Evolutionary conservation across 2,329 filamentous ascomycete genomes (phyloP).

Genomic region (Paecilomyces formosus): DNA sequence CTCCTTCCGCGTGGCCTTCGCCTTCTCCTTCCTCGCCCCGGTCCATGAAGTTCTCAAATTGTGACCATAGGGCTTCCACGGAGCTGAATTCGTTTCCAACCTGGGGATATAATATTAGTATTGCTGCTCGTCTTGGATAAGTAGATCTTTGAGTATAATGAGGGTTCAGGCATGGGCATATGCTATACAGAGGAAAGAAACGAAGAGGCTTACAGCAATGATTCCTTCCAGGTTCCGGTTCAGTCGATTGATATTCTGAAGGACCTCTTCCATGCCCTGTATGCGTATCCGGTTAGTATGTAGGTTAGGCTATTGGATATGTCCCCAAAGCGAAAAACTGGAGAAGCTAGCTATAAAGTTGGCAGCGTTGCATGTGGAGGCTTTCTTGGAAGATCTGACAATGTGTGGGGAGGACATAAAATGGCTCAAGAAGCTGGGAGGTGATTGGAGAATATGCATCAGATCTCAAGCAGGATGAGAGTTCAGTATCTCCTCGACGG

Average conservation of each 20-base stretch:
- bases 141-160: not conserved
- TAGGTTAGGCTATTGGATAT: not conserved
- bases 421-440: no score
- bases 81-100: constrained; percentile 96
- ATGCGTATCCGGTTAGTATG: not conserved
- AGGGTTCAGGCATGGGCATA: no score
- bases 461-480: not conserved
- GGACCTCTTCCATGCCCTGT: constrained; percentile 72
- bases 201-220: constrained; percentile 61
- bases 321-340: not conserved
- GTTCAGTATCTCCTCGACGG: not conserved
- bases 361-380: no score
- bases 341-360: not conserved
- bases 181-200: no score
- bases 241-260: constrained; percentile 91
- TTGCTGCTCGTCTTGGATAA: not conserved
- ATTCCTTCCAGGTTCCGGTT: constrained; percentile 89
- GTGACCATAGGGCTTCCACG: constrained; percentile 92
- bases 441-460: not conserved
- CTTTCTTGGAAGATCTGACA: no score
- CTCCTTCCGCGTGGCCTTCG: constrained; percentile 17
- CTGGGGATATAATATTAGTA: constrained; percentile 32
- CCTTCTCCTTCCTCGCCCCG: constrained; percentile 37
- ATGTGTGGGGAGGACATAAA: no score
- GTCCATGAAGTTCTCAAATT: constrained; percentile 94